Base-by-base conservation (phyloP, 257 asterid genomes). In the Verbascum thapsus region DNA sequence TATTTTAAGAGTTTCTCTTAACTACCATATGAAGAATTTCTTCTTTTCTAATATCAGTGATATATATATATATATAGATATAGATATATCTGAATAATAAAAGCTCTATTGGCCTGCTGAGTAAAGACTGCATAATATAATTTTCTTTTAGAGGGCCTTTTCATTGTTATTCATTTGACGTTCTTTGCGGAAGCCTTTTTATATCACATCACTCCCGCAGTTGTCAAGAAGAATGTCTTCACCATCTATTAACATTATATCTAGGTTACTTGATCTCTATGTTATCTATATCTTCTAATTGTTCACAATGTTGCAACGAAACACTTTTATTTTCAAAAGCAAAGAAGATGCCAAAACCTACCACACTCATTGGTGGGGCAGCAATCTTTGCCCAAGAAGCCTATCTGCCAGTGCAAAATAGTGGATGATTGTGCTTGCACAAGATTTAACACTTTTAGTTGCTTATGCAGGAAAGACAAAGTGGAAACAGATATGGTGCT, bases 401-500 rank as follows among this genome's bases (percentile, higher is more conserved):
- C 18, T 52, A 17, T 60, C 62, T 23, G 40, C 30, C 23, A n/a
- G 63, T 38, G 44, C 62, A 22, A 53, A 59, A 13, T 12, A 37
- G 41, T 44, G 18, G 38, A 67, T 57, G 43, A 54, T 38, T 30
- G 15, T 51, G 50, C 15, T 48, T 53, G 13, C 50, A 41, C 66
- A 32, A 35, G 48, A 51, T 54, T 12, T 72, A 58, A 72, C 74
- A 53, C 67, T 39, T 58, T 58, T 77, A 64, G 61, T 77, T 75
- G 43, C 45, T 66, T 73, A 35, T 78, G 81, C 87, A 92, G 97
- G 99, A 83, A 71, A 77, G 68, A 64, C 43, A 86, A 26, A 80
- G 91, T 66, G 95, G 88, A 77, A 81, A 81, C 71, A 81, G 80
- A 87, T 83, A 74, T 53, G 77, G 74, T 61, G 74, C 85, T 26